These are phyloP conservation scores for Dentipellis sp. DNA, from an alignment of 768 basidiomycete genomes.

Conservation along the genomic window DNA sequence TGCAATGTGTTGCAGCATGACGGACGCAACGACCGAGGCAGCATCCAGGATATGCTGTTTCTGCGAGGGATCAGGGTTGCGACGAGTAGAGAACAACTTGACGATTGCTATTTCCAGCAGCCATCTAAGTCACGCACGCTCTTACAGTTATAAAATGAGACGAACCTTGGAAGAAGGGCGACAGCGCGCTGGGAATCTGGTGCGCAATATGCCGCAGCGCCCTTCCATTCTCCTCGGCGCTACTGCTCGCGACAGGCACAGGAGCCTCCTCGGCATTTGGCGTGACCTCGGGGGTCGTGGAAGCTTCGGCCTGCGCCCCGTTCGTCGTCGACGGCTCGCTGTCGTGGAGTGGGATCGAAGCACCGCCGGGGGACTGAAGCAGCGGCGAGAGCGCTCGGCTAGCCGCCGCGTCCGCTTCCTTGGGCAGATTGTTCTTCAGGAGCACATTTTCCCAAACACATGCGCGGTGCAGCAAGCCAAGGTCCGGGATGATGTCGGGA, in stretches of 20 bases:
- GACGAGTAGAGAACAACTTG: slow-evolving; percentile 76
- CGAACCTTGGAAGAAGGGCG: slow-evolving; percentile 83
- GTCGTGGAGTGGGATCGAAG: slow-evolving; percentile 27
- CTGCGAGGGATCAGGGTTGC: slow-evolving; percentile 66
- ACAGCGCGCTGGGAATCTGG: slow-evolving; percentile 63
- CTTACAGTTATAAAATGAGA: background rate
- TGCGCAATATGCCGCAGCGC: slow-evolving; percentile 74
- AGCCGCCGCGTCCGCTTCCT: slow-evolving; percentile 25
- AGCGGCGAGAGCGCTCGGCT: slow-evolving; percentile 36
- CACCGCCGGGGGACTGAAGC: slow-evolving; percentile 37
- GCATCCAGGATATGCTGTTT: slow-evolving; percentile 69
- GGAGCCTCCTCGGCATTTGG: slow-evolving; percentile 13
- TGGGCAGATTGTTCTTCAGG: slow-evolving; percentile 51
- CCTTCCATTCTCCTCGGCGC: slow-evolving; percentile 57
- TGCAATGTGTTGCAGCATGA: slow-evolving; percentile 65
- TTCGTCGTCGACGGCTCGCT: slow-evolving; percentile 11
- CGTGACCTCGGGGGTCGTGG: slow-evolving; percentile 13
- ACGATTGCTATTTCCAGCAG: slow-evolving; percentile 51
- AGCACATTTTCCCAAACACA: slow-evolving; percentile 84
- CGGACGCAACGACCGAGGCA: slow-evolving; percentile 57
- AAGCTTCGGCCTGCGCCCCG: slow-evolving; percentile 12
- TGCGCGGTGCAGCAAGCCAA: slow-evolving; percentile 76
- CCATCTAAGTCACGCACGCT: background rate
- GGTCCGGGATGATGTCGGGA: slow-evolving; percentile 53
- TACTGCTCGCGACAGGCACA: slow-evolving; percentile 28